Evolutionary conservation across 495 filamentous ascomycete species (phyloP), one percentile per base, ranked within the genome.

Genomic region (Penicillium silybi): DNA sequence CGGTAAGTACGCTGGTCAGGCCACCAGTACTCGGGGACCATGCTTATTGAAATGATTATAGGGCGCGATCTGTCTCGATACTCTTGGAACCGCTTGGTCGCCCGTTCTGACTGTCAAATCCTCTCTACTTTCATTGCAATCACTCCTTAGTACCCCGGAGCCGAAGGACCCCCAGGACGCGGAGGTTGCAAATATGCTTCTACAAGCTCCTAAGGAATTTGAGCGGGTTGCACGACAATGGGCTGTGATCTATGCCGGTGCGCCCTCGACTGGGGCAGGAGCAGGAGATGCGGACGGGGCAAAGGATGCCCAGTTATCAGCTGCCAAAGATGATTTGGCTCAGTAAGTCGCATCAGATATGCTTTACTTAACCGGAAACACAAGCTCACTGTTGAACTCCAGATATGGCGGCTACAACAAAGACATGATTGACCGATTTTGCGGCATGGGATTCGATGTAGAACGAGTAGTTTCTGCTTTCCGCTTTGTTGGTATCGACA

Each of bases 41-140:
- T 3, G 2, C 37, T 34, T 10, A 50, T 48, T 25, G 19, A 37
- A 37, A 42, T 6, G 26, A 9, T 16, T 49, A 16, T 44, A 97
- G 92, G 93, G 93, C 16, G 95, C 93, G 17, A 98, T 98, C 64
- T 98, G 93, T 67, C 86, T 98, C 41, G 93, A 98, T 62, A 98
- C 92, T 0, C 82, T 98, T 16, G 86, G 88, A 11, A 74, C 81
- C 27, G 89, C 87, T 53, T 98, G 93, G 93, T 93, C 90, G 6
- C 93, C 93, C 0, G 90, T 97, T 13, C 80, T 96, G 41, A 98
- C 92, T 2, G 91, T 98, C 65, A 97, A 97, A 73, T 93, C 90
- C 43, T 89, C 95, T 25, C 81, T 98, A 22, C 80, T 97, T 46
- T 96, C 92, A 13, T 75, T 98, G 16, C 92, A 97, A 67, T 92